phyloP scores from a whole-genome alignment of 495 filamentous ascomycete genomes.

The Coniosporium apollinis region DNA sequence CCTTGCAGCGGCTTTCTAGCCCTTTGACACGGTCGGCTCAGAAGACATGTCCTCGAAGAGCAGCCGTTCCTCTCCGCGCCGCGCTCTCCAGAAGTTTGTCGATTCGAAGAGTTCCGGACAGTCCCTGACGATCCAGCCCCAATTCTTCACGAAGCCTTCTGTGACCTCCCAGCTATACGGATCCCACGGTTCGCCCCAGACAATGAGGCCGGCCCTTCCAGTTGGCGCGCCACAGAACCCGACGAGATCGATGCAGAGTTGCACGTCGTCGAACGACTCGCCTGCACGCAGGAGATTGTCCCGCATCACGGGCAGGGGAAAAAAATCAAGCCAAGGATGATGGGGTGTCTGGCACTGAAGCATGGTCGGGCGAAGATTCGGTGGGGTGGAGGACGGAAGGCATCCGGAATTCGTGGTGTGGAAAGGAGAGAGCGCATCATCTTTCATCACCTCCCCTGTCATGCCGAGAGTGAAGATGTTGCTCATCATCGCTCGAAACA shows the following conservation, averaged over 20 bases:
- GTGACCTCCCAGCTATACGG: conserved; percentile 33
- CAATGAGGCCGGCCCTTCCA: conserved; percentile 23
- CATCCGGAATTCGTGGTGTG: neutral
- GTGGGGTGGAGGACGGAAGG: conserved; percentile 20
- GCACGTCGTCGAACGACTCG: neutral
- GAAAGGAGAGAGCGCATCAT: neutral
- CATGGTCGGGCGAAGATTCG: conserved; percentile 22
- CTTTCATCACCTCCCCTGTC: neutral
- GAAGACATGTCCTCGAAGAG: no score
- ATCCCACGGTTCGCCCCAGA: conserved; percentile 36
- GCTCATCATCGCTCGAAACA: conserved; percentile 21
- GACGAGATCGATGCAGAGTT: neutral
- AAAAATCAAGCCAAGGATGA: conserved; percentile 1
- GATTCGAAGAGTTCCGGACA: conserved; percentile 30
- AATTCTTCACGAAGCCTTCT: conserved; percentile 32
- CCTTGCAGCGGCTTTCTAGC: no score
- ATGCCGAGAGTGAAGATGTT: neutral
- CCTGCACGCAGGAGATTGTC: conserved; percentile 1
- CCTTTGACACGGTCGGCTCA: no score
- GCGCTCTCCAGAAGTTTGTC: conserved; percentile 33
- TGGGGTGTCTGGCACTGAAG: neutral
- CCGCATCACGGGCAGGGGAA: neutral
- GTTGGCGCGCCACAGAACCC: conserved; percentile 8
- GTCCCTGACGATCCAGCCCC: conserved; percentile 34
- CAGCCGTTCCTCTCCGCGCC: conserved; percentile 31